Conservation (phyloP, 2,329 filamentous ascomycete species). For the Ophiocordyceps camponoti-saundersi region DNA sequence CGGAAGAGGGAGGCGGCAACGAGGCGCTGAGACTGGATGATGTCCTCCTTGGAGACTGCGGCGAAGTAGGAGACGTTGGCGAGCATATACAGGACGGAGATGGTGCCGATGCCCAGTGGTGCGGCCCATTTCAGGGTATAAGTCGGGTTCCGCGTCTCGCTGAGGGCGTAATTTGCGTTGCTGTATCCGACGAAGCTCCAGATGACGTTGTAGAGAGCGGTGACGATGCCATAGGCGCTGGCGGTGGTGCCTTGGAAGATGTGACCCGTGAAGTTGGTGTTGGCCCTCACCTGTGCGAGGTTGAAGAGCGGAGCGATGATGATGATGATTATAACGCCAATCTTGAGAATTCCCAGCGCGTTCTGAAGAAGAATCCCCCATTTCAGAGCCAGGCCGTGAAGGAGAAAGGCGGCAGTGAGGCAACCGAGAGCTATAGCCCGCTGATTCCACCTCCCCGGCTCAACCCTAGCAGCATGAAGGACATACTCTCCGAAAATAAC, state of each 20-base stretch:
- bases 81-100: constrained; percentile 47
- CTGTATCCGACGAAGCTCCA: constrained; percentile 54
- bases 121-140: constrained; percentile 49
- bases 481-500: constrained; percentile 58
- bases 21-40: constrained; percentile 30
- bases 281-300: constrained; percentile 37
- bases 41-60: constrained; percentile 34
- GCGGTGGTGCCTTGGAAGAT: constrained; percentile 48
- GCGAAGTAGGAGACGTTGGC: constrained; percentile 53
- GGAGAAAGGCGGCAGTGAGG: constrained; percentile 45
- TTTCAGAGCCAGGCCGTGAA: constrained; percentile 46
- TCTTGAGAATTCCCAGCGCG: constrained; percentile 45
- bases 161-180: constrained; percentile 50
- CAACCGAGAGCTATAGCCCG: constrained; percentile 49
- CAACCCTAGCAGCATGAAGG: constrained; percentile 43
- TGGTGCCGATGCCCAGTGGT: constrained; percentile 38
- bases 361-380: constrained; percentile 55
- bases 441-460: constrained; percentile 50
- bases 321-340: constrained; percentile 48
- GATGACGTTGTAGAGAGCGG: constrained; percentile 54
- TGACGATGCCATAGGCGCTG: constrained; percentile 50
- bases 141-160: constrained; percentile 49
- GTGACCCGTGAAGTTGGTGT: constrained; percentile 41
- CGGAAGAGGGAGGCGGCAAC: constrained; percentile 37
- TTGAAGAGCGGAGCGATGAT: constrained; percentile 45